Percentiles rank a stretch among this genome's conserved stretches.
These are phyloP conservation scores for Pyricularia pennisetigena DNA, from an alignment of 2,329 filamentous ascomycete genomes.

Conservation along the genomic window DNA sequence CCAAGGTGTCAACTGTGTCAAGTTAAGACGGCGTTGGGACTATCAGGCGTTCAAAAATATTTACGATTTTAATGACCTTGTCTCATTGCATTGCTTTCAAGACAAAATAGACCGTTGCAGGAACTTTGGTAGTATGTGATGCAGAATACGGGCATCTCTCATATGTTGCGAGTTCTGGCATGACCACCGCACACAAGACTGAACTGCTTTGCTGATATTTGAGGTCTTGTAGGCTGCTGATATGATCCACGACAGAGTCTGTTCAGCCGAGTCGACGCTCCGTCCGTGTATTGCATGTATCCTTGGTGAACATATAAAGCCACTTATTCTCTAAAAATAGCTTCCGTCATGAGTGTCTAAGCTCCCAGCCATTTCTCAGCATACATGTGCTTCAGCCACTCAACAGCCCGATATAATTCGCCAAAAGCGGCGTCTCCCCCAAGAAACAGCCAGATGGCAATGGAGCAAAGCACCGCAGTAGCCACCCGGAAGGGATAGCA, in stretches of 20 bases:
- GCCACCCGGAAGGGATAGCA: not conserved
- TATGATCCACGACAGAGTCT: not conserved
- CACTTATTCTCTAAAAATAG: not conserved
- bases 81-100: not conserved
- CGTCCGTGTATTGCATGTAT: not conserved
- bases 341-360: not conserved
- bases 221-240: not conserved
- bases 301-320: not conserved
- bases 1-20: conserved; percentile 68
- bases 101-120: not conserved
- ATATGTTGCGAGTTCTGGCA: not conserved
- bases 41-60: conserved; percentile 3
- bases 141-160: not conserved
- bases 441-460: not conserved
- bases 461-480: not conserved
- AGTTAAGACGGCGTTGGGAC: conserved; percentile 26
- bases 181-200: not conserved
- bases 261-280: not conserved
- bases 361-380: not conserved
- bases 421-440: not conserved
- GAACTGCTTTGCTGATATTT: not conserved
- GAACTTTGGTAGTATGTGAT: not conserved
- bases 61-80: conserved; percentile 5
- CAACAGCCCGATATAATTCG: not conserved
- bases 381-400: not conserved